A percentile compares a stretch with the other conserved stretches of the same genome.
Evolutionary conservation across 73 alveolate genomes (phyloP).

Genomic region (Stentor roeselii): DNA sequence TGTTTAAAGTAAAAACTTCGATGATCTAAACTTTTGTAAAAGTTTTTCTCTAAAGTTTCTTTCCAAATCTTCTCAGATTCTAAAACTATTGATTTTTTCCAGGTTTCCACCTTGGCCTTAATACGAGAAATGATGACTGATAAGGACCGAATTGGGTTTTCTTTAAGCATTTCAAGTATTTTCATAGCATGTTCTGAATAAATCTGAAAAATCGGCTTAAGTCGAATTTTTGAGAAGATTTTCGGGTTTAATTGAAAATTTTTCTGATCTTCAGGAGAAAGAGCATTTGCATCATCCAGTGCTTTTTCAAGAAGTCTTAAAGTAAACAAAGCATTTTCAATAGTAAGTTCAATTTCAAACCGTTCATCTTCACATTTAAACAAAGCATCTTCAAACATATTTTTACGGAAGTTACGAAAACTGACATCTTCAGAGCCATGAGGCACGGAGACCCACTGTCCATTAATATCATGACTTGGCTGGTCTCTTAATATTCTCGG

Average conservation of each 20-base stretch:
- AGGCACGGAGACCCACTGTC: constrained; percentile 21
- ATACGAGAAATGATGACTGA: constrained; percentile 38
- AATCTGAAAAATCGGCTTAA: not conserved
- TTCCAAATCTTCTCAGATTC: constrained; percentile 44
- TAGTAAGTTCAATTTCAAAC: constrained; percentile 49
- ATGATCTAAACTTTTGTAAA: constrained; percentile 54
- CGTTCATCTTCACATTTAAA: constrained; percentile 64
- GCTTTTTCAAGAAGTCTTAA: constrained; percentile 1
- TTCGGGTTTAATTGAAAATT: not conserved
- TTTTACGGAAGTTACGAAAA: constrained; percentile 50
- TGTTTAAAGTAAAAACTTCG: constrained; percentile 55
- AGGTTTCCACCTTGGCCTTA: constrained; percentile 35
- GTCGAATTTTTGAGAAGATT: not conserved
- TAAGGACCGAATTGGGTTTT: constrained; percentile 36
- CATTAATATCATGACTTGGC: not conserved
- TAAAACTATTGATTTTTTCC: constrained; percentile 26
- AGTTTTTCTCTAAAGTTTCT: constrained; percentile 43
- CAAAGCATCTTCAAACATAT: constrained; percentile 47
- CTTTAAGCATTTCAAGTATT: constrained; percentile 35
- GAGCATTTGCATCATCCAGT: not conserved
- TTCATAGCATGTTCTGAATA: constrained; percentile 32
- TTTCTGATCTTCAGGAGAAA: constrained; percentile 10
- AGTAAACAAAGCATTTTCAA: constrained; percentile 9
- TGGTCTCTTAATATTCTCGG: not conserved
- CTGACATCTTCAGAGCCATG: constrained; percentile 56